Conservation (phyloP, 2,329 filamentous ascomycete genomes). For the Teratosphaeriaceae sp. region DNA sequence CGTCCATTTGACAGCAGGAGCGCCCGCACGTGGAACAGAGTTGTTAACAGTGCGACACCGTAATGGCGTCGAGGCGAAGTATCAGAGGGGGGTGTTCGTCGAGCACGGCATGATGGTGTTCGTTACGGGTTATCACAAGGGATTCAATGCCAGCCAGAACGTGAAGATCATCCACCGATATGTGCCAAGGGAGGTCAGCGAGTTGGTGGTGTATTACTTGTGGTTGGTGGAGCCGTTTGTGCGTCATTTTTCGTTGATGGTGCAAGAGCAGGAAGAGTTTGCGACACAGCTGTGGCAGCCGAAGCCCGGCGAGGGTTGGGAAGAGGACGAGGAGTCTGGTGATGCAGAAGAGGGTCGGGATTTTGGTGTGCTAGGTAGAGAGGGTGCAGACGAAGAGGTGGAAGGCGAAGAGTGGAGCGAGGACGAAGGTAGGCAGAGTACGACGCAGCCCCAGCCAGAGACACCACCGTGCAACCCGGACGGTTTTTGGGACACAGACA, state of each 20-base stretch:
- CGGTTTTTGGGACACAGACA: not conserved
- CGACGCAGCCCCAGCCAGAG: not conserved
- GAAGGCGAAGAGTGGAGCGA: not conserved
- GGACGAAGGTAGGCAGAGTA: not conserved
- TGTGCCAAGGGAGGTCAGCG: slow-evolving; percentile 21
- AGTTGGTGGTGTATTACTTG: slow-evolving; percentile 17
- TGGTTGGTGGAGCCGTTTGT: slow-evolving; percentile 14
- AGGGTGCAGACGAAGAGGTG: not conserved
- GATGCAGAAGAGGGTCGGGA: too few species aligned
- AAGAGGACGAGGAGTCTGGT: not conserved
- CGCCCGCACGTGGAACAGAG: slow-evolving; percentile 15
- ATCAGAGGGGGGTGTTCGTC: slow-evolving; percentile 16
- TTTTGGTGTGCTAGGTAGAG: too few species aligned
- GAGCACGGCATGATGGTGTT: slow-evolving; percentile 19
- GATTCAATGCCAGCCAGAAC: slow-evolving; percentile 13
- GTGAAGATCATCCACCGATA: slow-evolving; percentile 24
- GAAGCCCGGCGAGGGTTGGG: not conserved
- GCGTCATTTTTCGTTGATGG: not conserved
- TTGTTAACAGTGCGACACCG: slow-evolving; percentile 16
- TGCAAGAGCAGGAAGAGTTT: not conserved
- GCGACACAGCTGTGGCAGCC: not conserved
- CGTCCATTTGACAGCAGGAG: slow-evolving; percentile 15
- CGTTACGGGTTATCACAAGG: slow-evolving; percentile 20
- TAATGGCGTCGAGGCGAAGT: slow-evolving; percentile 11
- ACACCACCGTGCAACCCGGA: not conserved